A percentile compares a stretch with the other conserved stretches of the same genome.
Conservation (phyloP, 2,329 filamentous ascomycete species). For the Arachnomyces sp. region DNA sequence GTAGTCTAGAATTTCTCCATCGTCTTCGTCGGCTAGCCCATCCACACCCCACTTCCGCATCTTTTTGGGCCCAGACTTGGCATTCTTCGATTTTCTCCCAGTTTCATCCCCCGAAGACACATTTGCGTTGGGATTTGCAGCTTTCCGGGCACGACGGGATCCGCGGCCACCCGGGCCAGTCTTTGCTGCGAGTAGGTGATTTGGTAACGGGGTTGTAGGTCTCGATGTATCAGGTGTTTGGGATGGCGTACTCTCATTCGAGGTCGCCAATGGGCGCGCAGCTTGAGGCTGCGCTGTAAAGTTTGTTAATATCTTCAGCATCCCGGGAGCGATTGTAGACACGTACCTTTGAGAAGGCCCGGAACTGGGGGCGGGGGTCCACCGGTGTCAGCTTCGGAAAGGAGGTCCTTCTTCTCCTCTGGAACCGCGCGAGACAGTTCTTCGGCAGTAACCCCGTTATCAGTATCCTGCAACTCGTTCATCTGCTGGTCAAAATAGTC, state of each 20-base stretch:
- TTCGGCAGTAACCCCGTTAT: constrained; percentile 33
- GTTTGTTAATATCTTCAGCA: constrained; percentile 16
- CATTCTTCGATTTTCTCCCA: constrained; percentile 50
- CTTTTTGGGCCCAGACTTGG: constrained; percentile 61
- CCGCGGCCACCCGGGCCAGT: constrained; percentile 66
- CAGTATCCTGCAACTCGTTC: constrained; percentile 54
- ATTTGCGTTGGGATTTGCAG: constrained; percentile 42
- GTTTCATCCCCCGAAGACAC: constrained; percentile 77
- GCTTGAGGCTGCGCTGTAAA: constrained; percentile 36
- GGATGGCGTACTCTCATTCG: constrained; percentile 62
- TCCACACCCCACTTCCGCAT: constrained; percentile 89
- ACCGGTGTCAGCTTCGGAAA: constrained; percentile 42
- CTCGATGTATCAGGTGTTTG: constrained; percentile 69
- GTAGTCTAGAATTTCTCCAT: constrained; percentile 78
- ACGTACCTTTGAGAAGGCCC: constrained; percentile 43
- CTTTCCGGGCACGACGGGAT: constrained; percentile 73
- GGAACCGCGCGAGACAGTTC: constrained; percentile 35
- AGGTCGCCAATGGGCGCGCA: constrained; percentile 39
- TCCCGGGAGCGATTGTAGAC: not conserved
- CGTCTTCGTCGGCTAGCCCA: constrained; percentile 75
- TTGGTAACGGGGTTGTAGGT: constrained; percentile 62
- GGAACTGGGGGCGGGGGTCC: constrained; percentile 45
- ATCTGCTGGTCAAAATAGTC: constrained; percentile 93
- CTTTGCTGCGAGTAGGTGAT: constrained; percentile 66
- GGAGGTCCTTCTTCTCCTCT: constrained; percentile 42